Base-by-base conservation (phyloP, 768 basidiomycete species). In the Trametes gibbosa region DNA sequence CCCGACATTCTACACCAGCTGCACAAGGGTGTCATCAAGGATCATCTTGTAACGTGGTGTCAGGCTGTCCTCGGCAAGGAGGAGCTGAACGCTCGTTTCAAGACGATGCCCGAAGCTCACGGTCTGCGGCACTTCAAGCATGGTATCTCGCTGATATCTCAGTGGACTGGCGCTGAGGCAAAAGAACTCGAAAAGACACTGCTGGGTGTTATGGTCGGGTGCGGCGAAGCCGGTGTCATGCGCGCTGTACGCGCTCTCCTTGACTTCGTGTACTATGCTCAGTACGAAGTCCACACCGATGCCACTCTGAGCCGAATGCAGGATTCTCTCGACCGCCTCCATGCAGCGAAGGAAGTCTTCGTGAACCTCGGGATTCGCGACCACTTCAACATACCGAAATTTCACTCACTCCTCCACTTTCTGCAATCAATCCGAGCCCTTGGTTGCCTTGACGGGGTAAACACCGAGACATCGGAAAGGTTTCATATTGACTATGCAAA, bases 1-100 rank as follows among this genome's bases (percentile, higher is more conserved):
- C 70, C 73, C n/a, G 65, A 78, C 67, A 34, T 79, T 16, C 73
- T 80, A n/a, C 79, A 82, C 52, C 77, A 79, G 55, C 68, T 81
- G 0, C 72, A 81, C 65, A 74, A 81, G 61, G 78, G 79, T 0
- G 60, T 79, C 4, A 74, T 79, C 66, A 76, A 77, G 37, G 64
- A 67, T 29, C 74, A 79, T 45, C 77, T 79, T 41, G 46, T 79
- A 10, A 57, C 69, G 0, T 71, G 67, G n/a, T 79, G 77, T 76
- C 69, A 65, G 14, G 61, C 62, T 16, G 19, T 37, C 1, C 9
- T 40, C 24, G 57, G 61, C 14, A 45, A 43, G n/a, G 23, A 29
- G 1, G 68, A 62, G 29, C 45, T 69, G 16, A 62, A 69, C 53
- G 52, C 43, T 13, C 64, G 37, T 41, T 41, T 39, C 13, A 16